Base-by-base conservation (phyloP, 2,329 filamentous ascomycete species). In the Lachnellula subtilissima region DNA sequence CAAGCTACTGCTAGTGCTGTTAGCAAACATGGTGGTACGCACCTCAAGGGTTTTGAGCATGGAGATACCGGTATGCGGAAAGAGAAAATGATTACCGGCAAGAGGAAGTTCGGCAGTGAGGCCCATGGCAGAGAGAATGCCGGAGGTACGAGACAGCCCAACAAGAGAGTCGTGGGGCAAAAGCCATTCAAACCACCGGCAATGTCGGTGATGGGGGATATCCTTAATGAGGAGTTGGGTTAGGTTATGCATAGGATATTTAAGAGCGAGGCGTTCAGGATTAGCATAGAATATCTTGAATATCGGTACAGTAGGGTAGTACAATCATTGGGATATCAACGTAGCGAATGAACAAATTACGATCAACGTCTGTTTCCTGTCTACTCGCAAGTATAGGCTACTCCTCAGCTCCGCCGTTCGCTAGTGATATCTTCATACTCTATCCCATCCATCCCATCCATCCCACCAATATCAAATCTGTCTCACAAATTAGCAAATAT, bases 151-250 rank as follows among this genome's bases (percentile, higher is more conserved):
- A 62, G 58, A 39, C 50, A 61, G 63, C 83, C 85, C 1, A 83
- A 76, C 61, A 79, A 71, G 64, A 78, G 74, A 7, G 85, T 82
- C 65, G 77, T 84, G 47, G 84, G 85, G 0, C 80, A 80, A 51
- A 82, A 79, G 61, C 77, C 79, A 35, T 73, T 93, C 40, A 62
- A 63, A 50, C 57, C 60, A 32, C 63, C 61, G 14, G 48, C 45
- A 8, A 53, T 59, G 56, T 55, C 58, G 23, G 58, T 65, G 35
- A 77, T 92, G 67, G 82, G 83, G 68, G 87, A 93, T 76, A 85
- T 96, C 61, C 76, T 91, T 64, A 90, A 94, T 72, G 89, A 91
- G 47, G 52, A 40, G 42, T 48, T 59, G 35, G 51, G 50, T 50
- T 61, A 53, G 22, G 15, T n/a, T 23, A 46, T 37, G 3, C 39